phyloP scores from a whole-genome alignment of 2,329 filamentous ascomycete species.

The Myriosclerotinia scirpicola region DNA sequence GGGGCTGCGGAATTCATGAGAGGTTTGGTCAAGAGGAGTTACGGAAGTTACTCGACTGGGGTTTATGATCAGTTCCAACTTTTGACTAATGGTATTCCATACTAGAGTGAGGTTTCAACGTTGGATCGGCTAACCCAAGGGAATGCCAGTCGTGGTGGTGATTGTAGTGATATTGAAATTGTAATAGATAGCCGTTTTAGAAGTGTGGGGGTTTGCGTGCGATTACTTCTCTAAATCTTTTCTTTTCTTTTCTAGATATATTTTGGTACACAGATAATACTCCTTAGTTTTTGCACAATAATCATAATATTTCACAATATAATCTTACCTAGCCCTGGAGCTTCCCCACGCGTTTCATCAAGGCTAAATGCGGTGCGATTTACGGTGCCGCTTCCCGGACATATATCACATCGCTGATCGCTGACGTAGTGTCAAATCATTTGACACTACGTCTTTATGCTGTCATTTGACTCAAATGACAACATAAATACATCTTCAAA shows the following conservation, averaged over 20 bases:
- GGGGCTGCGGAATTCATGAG: slow-evolving; percentile 95
- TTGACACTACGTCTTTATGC: too few relatives aligned
- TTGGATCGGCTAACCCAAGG: not conserved
- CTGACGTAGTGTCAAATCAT: slow-evolving; percentile 10
- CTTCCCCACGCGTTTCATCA: slow-evolving; percentile 1
- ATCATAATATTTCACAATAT: not conserved
- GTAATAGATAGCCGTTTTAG: not conserved
- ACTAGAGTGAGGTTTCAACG: slow-evolving; percentile 42
- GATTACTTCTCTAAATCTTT: not conserved
- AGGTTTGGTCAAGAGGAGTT: slow-evolving; percentile 84
- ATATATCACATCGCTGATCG: not conserved
- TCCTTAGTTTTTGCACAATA: not conserved
- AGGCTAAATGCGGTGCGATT: slow-evolving; percentile 5
- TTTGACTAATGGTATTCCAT: slow-evolving; percentile 95
- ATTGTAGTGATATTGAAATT: not conserved
- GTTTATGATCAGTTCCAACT: slow-evolving; percentile 98
- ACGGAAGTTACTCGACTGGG: slow-evolving; percentile 85
- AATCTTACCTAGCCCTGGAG: too few relatives aligned
- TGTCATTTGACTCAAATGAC: too few relatives aligned
- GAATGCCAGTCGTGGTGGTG: not conserved
- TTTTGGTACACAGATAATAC: not conserved
- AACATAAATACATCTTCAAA: not conserved
- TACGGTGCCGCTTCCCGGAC: not conserved
- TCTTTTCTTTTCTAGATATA: not conserved
- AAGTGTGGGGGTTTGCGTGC: not conserved